Percentiles rank a stretch among this genome's conserved stretches.
Conservation (phyloP, 768 basidiomycete genomes). For the Suillus fuscotomentosus region DNA sequence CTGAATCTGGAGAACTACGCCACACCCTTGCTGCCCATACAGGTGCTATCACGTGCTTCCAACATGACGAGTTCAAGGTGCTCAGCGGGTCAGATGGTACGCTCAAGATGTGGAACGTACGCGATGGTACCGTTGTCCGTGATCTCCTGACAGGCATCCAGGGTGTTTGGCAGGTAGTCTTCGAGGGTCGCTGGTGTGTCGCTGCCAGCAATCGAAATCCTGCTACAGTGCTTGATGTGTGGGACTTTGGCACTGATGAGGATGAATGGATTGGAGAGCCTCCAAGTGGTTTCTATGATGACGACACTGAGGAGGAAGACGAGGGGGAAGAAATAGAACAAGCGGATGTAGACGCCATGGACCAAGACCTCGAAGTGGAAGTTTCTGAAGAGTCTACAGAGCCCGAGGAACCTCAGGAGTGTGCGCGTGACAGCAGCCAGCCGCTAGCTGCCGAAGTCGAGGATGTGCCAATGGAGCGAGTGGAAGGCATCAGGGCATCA, state of each 20-base stretch:
- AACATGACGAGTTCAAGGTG: slow-evolving; percentile 97
- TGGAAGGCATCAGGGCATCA: slow-evolving; percentile 25
- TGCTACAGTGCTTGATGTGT: slow-evolving; percentile 80
- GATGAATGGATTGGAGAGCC: slow-evolving; percentile 86
- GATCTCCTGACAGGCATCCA: slow-evolving; percentile 90
- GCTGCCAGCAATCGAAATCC: slow-evolving; percentile 86
- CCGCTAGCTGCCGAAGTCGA: slow-evolving; percentile 28
- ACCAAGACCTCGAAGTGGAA: slow-evolving; percentile 51
- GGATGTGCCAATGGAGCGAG: slow-evolving; percentile 32
- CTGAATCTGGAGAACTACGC: slow-evolving; percentile 73
- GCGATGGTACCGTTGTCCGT: slow-evolving; percentile 80
- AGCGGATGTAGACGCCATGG: slow-evolving; percentile 70
- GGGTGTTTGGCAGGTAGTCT: slow-evolving; percentile 97
- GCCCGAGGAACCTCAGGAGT: slow-evolving; percentile 28
- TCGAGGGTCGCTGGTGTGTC: slow-evolving; percentile 92
- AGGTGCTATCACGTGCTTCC: slow-evolving; percentile 99
- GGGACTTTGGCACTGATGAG: slow-evolving; percentile 78
- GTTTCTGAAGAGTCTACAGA: slow-evolving; percentile 31
- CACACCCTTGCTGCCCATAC: slow-evolving; percentile 88
- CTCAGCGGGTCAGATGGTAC: slow-evolving; percentile 94
- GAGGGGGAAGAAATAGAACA: slow-evolving; percentile 46
- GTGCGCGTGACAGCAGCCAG: slow-evolving; percentile 23
- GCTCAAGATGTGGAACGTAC: slow-evolving; percentile 96
- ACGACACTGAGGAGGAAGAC: slow-evolving; percentile 49
- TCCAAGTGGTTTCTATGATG: slow-evolving; percentile 72